These are phyloP conservation scores for Mycena citricolor DNA, from an alignment of 1,284 basidiomycete genomes.

Conservation along the genomic window DNA sequence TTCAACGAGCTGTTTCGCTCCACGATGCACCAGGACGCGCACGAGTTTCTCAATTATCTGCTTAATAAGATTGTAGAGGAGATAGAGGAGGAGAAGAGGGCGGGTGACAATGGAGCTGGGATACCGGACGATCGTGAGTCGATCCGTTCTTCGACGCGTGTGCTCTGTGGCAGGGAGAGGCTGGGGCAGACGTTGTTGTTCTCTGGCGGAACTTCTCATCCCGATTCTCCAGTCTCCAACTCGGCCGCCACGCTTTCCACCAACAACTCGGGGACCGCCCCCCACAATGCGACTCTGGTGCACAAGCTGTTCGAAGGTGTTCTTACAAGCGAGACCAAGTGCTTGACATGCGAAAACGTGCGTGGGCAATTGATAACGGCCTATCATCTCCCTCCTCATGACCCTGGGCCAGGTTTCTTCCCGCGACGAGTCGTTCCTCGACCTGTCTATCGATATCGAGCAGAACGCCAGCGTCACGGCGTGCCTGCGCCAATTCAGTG, in stretches of 20 bases:
- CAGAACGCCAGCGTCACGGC: constrained; percentile 95
- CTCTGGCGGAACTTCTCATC: too few relatives aligned
- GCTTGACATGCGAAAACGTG: constrained; percentile 94
- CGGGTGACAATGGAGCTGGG: constrained; percentile 32
- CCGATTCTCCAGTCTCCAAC: constrained; percentile 51
- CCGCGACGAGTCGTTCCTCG: constrained; percentile 94
- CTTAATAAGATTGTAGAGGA: constrained; percentile 94
- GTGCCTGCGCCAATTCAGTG: constrained; percentile 94
- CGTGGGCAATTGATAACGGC: constrained; percentile 32
- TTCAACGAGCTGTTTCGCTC: constrained; percentile 86
- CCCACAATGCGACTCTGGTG: constrained; percentile 72
- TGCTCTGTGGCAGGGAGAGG: too few relatives aligned
- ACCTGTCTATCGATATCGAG: constrained; percentile 97
- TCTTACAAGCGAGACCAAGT: constrained; percentile 95
- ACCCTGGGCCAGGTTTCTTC: constrained; percentile 71
- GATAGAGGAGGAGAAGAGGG: constrained; percentile 71
- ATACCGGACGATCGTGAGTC: constrained; percentile 54
- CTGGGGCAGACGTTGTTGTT: too few relatives aligned
- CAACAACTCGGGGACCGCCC: constrained; percentile 42
- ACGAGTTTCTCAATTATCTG: constrained; percentile 95
- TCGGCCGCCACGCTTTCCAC: constrained; percentile 38
- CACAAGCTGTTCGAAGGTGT: constrained; percentile 93
- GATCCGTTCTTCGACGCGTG: too few relatives aligned
- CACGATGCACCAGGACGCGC: constrained; percentile 92
- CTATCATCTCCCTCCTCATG: constrained; percentile 11